Evolutionary conservation across 352 stramenopile species (phyloP).

Genomic region (Globisporangium rhizosaccharum): DNA sequence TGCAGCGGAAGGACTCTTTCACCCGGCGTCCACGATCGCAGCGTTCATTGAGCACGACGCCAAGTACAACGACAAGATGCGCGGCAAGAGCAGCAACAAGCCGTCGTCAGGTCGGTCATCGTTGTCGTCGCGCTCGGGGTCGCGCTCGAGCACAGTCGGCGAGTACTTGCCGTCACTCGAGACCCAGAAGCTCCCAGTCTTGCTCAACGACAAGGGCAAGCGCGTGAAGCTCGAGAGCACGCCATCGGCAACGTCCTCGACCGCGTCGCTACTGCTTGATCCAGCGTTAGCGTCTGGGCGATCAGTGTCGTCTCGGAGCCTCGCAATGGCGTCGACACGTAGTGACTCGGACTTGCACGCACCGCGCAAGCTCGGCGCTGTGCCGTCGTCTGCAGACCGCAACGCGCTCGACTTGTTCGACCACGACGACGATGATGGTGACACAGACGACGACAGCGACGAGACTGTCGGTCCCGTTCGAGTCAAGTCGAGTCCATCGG

Average conservation of each 20-base stretch:
- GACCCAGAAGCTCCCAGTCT: constrained; percentile 23
- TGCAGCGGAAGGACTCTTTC: constrained; percentile 67
- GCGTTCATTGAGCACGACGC: constrained; percentile 75
- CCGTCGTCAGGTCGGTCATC: constrained; percentile 15
- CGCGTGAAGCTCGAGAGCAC: constrained; percentile 19
- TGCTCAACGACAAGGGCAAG: constrained; percentile 24
- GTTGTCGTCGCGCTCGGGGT: constrained; percentile 13
- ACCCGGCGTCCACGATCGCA: constrained; percentile 67
- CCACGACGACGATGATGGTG: constrained; percentile 15
- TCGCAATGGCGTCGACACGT: constrained; percentile 22
- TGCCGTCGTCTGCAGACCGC: constrained; percentile 52
- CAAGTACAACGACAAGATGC: constrained; percentile 31
- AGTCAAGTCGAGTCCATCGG: constrained; percentile 11
- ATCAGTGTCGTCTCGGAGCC: not conserved
- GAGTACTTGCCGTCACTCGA: constrained; percentile 34
- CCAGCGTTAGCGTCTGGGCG: not conserved
- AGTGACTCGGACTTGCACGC: constrained; percentile 65
- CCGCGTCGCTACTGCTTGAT: constrained; percentile 1
- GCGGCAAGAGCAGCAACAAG: constrained; percentile 5
- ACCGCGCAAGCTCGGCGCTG: constrained; percentile 27
- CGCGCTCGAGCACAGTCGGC: constrained; percentile 13
- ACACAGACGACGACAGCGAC: constrained; percentile 15
- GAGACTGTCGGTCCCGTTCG: constrained; percentile 3
- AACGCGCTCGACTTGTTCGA: constrained; percentile 50
- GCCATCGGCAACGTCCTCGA: constrained; percentile 9